Base-by-base conservation (phyloP, 2,329 filamentous ascomycete species). In the Chaetoscypha palmicola region DNA sequence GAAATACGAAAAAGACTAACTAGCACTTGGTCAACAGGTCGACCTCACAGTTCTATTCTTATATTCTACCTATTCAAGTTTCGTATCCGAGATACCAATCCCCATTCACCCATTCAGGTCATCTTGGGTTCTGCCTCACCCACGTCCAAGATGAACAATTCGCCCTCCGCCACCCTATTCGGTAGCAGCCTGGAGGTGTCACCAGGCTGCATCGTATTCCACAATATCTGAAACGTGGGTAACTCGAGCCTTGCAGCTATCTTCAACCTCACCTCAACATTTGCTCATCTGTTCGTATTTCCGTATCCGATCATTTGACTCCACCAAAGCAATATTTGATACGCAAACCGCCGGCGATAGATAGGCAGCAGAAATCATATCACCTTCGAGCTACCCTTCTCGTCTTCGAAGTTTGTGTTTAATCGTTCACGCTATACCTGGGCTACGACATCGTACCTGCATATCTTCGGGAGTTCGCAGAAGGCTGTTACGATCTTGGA, bases 401-500 rank as follows among this genome's bases (percentile, higher is more conserved):
- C 8, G 28, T n/a, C n/a, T 23, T n/a, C 8, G 11, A 38, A 26
- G 36, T 14, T n/a, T n/a, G n/a, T n/a, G n/a, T n/a, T n/a, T n/a
- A n/a, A n/a, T n/a, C n/a, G n/a, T n/a, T n/a, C n/a, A n/a, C n/a
- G n/a, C 10, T 38, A 22, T 38, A 24, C 21, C 21, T 28, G 24
- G 23, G 32, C 16, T 17, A 31, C 16, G 24, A 23, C 16, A n/a
- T 40, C 43, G 48, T 48, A 48, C 48, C 48, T 51, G 45, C 46
- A 45, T 48, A 41, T 35, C 36, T 22, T 26, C 22, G 30, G 30
- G 24, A 10, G 9, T 10, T 30, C 20, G 20, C 34, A 21, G 17
- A 12, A 9, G 12, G 34, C 11, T 37, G 12, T 16, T 19, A n/a
- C n/a, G n/a, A n/a, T n/a, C n/a, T 14, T 12, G 28, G 16, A 31